Evolutionary conservation across 106 monocot genomes (phyloP).

Genomic region (Gastrodia elata): DNA sequence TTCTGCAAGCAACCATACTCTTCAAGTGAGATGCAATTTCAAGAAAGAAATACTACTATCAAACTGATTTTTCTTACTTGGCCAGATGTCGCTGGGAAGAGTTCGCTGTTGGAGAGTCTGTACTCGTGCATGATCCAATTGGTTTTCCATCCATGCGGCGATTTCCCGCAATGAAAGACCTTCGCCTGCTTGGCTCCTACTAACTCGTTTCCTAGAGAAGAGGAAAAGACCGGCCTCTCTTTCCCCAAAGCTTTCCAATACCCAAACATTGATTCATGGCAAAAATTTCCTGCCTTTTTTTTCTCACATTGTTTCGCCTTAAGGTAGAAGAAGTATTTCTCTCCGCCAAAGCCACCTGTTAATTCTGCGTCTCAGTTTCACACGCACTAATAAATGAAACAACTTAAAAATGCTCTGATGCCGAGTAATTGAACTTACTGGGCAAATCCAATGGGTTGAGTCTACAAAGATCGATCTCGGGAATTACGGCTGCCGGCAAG

Average conservation of each 20-base stretch:
- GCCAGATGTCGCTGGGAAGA: not conserved
- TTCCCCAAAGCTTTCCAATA: conserved; percentile 8
- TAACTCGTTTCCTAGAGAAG: not conserved
- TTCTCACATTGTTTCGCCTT: not conserved
- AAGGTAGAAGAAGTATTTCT: conserved; percentile 8
- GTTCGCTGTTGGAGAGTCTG: not conserved
- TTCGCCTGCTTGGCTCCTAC: not conserved
- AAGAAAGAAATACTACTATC: not conserved
- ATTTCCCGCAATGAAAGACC: conserved; percentile 1
- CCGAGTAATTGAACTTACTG: conserved; percentile 2
- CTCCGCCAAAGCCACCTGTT: conserved; percentile 5
- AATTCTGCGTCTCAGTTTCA: no score
- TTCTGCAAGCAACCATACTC: conserved; percentile 2
- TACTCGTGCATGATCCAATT: conserved; percentile 6
- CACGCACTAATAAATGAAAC: no score
- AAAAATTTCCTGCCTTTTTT: not conserved
- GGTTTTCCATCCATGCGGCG: not conserved
- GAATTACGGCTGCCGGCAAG: conserved; percentile 19
- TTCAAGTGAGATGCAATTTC: not conserved
- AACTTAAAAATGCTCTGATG: no score
- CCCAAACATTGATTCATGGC: not conserved
- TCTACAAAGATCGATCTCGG: conserved; percentile 17
- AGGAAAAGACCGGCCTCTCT: not conserved
- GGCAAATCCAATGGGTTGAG: conserved; percentile 18
- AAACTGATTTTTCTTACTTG: not conserved